Conservation (phyloP, 2,329 filamentous ascomycete genomes). For the Cladosporium austrohemisphaericum region DNA sequence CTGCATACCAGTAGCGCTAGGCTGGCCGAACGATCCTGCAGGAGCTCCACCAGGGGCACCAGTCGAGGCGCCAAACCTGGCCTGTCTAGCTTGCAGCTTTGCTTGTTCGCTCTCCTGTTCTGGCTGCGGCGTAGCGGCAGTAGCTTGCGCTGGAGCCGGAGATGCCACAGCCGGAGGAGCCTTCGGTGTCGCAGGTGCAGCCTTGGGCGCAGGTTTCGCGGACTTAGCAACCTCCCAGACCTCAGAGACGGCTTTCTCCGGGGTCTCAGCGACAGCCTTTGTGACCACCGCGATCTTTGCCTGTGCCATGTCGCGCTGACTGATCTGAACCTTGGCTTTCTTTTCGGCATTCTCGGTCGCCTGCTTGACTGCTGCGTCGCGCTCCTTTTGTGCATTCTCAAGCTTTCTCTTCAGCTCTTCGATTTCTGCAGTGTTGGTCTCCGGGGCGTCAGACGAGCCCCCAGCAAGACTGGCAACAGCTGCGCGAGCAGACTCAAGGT, state of each 20-base stretch:
- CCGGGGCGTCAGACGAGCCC: background rate
- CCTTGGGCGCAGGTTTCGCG: constrained; percentile 37
- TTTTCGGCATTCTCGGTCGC: constrained; percentile 33
- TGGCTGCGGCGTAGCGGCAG: constrained; percentile 4
- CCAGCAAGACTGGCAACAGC: constrained; percentile 8
- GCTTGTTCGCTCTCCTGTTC: constrained; percentile 19
- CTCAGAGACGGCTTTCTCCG: constrained; percentile 75
- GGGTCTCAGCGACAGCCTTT: constrained; percentile 79
- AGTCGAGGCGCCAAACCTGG: constrained; percentile 24
- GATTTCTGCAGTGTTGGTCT: constrained; percentile 17
- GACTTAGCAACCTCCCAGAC: constrained; percentile 80
- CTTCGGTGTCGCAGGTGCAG: constrained; percentile 19
- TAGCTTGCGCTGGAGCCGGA: constrained; percentile 10
- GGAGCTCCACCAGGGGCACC: constrained; percentile 1
- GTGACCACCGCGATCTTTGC: constrained; percentile 77
- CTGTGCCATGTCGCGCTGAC: constrained; percentile 58
- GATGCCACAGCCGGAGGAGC: constrained; percentile 4
- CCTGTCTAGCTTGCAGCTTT: constrained; percentile 24
- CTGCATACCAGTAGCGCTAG: constrained; percentile 12
- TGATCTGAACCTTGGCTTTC: constrained; percentile 72
- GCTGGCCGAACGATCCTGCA: constrained; percentile 22
- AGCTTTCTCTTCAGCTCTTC: constrained; percentile 26
- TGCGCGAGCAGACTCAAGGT: constrained; percentile 17
- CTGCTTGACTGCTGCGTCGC: constrained; percentile 27
- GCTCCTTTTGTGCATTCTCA: constrained; percentile 27